A percentile compares a stretch with the other conserved stretches of the same genome.
These are phyloP conservation scores for Alloascoidea africana DNA, from an alignment of 805 yeast genomes.

Conservation along the genomic window DNA sequence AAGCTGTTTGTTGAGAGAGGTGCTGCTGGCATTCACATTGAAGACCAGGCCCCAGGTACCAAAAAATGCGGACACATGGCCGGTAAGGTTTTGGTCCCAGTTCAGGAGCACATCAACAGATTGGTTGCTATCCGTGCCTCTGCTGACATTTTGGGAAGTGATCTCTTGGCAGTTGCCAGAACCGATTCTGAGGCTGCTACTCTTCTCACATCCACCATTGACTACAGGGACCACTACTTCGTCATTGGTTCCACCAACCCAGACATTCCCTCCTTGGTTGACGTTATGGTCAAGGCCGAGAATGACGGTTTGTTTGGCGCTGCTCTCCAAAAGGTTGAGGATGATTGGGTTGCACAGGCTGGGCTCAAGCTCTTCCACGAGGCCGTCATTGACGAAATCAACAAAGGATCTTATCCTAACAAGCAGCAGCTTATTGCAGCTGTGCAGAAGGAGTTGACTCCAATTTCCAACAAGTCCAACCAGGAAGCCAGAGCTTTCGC, in stretches of 20 bases:
- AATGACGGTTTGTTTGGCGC: constrained; percentile 54
- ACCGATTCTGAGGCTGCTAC: constrained; percentile 98
- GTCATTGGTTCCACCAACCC: constrained; percentile 87
- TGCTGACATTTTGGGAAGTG: constrained; percentile 86
- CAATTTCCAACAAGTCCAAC: constrained; percentile 31
- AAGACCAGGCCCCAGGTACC: constrained; percentile 98
- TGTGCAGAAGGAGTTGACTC: constrained; percentile 26
- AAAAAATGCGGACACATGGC: constrained; percentile 99
- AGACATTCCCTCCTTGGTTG: constrained; percentile 53
- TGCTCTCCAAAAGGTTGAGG: constrained; percentile 57
- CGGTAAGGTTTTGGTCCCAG: constrained; percentile 94
- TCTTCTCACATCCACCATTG: constrained; percentile 83
- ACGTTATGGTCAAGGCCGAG: constrained; percentile 75
- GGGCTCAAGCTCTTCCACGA: constrained; percentile 81
- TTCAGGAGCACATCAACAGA: constrained; percentile 93
- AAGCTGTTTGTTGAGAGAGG: constrained; percentile 95
- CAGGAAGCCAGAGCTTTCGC: constrained; percentile 71
- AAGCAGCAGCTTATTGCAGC: neutral
- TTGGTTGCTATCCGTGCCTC: constrained; percentile 87
- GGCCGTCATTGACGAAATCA: constrained; percentile 53
- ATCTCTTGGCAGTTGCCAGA: constrained; percentile 80
- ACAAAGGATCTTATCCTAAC: neutral
- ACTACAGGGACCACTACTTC: constrained; percentile 87
- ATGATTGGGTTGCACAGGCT: constrained; percentile 70
- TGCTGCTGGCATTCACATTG: constrained; percentile 97